A percentile compares a stretch with the other conserved stretches of the same genome.
Evolutionary conservation across 2,329 filamentous ascomycete genomes (phyloP).

Genomic region (Colletotrichum noveboracense): DNA sequence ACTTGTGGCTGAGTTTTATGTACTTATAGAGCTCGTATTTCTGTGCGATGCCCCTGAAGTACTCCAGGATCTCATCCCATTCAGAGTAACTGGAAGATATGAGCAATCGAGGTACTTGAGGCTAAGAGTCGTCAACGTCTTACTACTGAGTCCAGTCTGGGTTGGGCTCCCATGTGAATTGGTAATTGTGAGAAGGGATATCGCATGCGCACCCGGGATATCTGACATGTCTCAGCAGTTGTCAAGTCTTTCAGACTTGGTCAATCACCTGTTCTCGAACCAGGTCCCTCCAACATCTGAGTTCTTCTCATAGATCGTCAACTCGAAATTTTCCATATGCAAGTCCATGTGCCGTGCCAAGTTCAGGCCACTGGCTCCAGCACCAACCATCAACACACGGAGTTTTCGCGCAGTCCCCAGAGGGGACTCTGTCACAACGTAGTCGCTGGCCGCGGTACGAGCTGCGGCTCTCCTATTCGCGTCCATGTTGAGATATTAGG

Average conservation of each 20-base stretch:
- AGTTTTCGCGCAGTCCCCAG: neutral
- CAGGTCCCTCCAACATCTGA: constrained; percentile 26
- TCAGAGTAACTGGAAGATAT: neutral
- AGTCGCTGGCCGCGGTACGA: neutral
- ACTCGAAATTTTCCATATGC: constrained; percentile 35
- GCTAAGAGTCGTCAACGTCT: neutral
- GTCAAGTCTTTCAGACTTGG: neutral
- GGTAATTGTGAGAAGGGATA: constrained; percentile 25
- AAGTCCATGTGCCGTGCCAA: neutral
- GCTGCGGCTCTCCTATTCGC: neutral
- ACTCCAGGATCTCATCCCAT: neutral
- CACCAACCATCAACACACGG: neutral
- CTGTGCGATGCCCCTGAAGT: neutral
- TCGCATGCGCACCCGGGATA: constrained; percentile 27
- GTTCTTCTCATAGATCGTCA: constrained; percentile 31
- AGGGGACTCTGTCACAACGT: neutral
- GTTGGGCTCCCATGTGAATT: constrained; percentile 59
- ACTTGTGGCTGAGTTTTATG: neutral
- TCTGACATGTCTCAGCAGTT: neutral
- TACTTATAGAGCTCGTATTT: neutral
- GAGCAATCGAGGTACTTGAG: neutral
- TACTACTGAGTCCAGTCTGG: constrained; percentile 45
- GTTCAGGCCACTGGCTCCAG: neutral
- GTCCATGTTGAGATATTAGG: neutral
- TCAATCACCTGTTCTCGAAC: constrained; percentile 23